These are phyloP conservation scores for Penicillium psychrofluorescens DNA, from an alignment of 495 filamentous ascomycete species.

Conservation along the genomic window DNA sequence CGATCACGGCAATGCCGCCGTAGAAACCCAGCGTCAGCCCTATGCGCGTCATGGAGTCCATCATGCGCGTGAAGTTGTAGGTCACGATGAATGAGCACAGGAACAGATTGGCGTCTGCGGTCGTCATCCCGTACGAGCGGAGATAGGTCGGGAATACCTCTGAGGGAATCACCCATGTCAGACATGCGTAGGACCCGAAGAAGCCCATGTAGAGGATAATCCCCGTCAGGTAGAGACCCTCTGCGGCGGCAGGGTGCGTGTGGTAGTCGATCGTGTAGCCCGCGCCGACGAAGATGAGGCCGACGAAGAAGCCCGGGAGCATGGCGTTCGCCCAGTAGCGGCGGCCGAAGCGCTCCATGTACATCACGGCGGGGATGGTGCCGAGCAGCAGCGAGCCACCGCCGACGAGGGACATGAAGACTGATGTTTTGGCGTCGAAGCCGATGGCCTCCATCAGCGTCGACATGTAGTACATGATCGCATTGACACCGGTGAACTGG, in stretches of 20 bases:
- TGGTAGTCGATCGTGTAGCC: constrained; percentile 40
- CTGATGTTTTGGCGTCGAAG: constrained; percentile 41
- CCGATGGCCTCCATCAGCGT: constrained; percentile 50
- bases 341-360: constrained; percentile 54
- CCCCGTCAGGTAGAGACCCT: constrained; percentile 49
- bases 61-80: constrained; percentile 56
- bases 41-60: constrained; percentile 47
- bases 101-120: constrained; percentile 48
- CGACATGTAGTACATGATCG: constrained; percentile 58
- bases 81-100: constrained; percentile 56
- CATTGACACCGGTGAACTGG: constrained; percentile 55
- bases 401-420: constrained; percentile 58
- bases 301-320: constrained; percentile 56
- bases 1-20: constrained; percentile 50
- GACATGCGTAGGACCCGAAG: constrained; percentile 55
- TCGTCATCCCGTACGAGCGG: constrained; percentile 54
- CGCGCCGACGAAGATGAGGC: constrained; percentile 48
- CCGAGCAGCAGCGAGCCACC: constrained; percentile 51
- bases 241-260: constrained; percentile 28
- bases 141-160: constrained; percentile 57
- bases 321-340: constrained; percentile 55
- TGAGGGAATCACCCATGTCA: constrained; percentile 55
- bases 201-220: constrained; percentile 55
- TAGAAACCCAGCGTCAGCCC: constrained; percentile 54
- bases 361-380: constrained; percentile 51